These are phyloP conservation scores for Bipolaris gigantea DNA, from an alignment of 2,329 filamentous ascomycete genomes.

Conservation along the genomic window DNA sequence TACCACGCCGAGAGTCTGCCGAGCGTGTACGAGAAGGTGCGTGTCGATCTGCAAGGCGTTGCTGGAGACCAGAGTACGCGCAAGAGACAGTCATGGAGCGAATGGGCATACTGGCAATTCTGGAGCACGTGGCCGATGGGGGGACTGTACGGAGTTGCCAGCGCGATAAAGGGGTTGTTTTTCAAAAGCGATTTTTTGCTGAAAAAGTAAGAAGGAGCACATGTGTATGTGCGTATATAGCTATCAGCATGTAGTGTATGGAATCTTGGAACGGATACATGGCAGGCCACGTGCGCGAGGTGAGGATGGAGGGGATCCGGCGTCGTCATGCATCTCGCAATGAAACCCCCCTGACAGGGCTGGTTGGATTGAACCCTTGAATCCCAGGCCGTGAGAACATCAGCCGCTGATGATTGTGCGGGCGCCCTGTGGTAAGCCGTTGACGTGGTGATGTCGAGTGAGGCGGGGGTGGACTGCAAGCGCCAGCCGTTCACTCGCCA, in stretches of 20 bases:
- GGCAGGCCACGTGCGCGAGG: conserved; percentile 1
- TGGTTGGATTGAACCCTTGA: neutral
- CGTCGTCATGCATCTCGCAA: neutral
- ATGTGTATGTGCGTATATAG: neutral
- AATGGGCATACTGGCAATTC: conserved; percentile 30
- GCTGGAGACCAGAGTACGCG: conserved; percentile 15
- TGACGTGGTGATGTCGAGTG: conserved; percentile 9
- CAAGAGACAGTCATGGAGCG: conserved; percentile 28
- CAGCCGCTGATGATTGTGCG: neutral
- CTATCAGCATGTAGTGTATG: too few relatives aligned
- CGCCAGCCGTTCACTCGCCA: neutral
- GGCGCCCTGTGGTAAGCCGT: neutral
- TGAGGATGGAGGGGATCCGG: conserved; percentile 2
- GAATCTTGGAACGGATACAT: neutral
- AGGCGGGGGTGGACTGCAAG: neutral
- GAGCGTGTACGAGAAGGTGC: conserved; percentile 69
- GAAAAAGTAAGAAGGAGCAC: conserved; percentile 24
- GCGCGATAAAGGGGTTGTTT: conserved; percentile 39
- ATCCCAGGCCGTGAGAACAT: conserved; percentile 4
- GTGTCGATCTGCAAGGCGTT: conserved; percentile 48
- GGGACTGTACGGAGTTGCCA: conserved; percentile 46
- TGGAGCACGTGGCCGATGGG: conserved; percentile 45
- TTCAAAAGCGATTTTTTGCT: conserved; percentile 40
- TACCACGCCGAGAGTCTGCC: conserved; percentile 67
- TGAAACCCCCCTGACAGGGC: conserved; percentile 7